These are phyloP conservation scores for Puccinia triticina DNA, from an alignment of 1,284 basidiomycete genomes.

Conservation along the genomic window DNA sequence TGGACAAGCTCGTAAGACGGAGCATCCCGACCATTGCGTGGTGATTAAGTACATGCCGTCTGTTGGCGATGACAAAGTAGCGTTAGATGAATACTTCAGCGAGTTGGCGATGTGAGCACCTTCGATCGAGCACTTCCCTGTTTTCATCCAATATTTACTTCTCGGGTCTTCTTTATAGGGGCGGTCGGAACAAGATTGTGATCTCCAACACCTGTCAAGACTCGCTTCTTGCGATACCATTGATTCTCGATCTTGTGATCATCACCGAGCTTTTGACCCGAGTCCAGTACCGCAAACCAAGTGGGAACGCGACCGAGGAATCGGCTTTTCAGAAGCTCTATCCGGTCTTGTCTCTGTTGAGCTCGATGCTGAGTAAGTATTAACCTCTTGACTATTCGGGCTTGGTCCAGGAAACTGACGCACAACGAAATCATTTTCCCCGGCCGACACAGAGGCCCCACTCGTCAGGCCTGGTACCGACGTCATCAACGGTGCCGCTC, in stretches of 20 bases:
- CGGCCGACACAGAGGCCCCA: slow-evolving; percentile 30
- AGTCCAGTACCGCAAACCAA: slow-evolving; percentile 68
- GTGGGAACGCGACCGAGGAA: slow-evolving; percentile 3
- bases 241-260: slow-evolving; percentile 92
- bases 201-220: slow-evolving; percentile 66
- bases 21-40: slow-evolving; percentile 95
- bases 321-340: slow-evolving; percentile 68
- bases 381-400: not conserved
- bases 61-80: slow-evolving; percentile 94
- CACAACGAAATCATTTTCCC: not conserved
- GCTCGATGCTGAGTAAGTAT: slow-evolving; percentile 71
- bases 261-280: slow-evolving; percentile 93
- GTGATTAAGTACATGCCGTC: slow-evolving; percentile 74
- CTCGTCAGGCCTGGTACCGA: slow-evolving; percentile 38
- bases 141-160: not conserved
- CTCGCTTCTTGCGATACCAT: slow-evolving; percentile 89
- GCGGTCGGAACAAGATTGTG: slow-evolving; percentile 46
- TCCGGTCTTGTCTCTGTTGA: slow-evolving; percentile 82
- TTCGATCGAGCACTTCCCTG: slow-evolving; percentile 51
- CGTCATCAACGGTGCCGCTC: slow-evolving; percentile 40
- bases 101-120: slow-evolving; percentile 69
- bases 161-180: slow-evolving; percentile 1
- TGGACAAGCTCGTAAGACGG: slow-evolving; percentile 67
- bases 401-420: not conserved
- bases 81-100: slow-evolving; percentile 98